Conservation (phyloP, 495 filamentous ascomycete genomes). For the Hypoxylon crocopeplum region DNA sequence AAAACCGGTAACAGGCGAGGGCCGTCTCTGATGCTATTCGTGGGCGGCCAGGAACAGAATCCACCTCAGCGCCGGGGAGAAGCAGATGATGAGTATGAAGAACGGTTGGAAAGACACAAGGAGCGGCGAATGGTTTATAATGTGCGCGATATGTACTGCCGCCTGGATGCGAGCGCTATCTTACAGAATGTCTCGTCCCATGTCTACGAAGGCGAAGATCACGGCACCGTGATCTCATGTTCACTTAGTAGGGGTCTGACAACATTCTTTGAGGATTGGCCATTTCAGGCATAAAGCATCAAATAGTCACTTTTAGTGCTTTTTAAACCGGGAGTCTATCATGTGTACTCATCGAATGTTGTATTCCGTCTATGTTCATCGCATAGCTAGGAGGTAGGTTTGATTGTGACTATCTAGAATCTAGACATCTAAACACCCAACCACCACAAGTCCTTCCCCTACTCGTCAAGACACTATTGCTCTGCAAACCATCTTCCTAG, state of each 20-base stretch:
- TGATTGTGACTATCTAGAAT: no score
- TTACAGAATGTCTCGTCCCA: neutral
- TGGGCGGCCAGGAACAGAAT: neutral
- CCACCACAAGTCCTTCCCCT: no score
- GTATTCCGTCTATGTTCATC: no score
- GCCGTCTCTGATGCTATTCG: neutral
- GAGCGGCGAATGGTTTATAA: neutral
- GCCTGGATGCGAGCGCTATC: neutral
- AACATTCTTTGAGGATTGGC: constrained; percentile 3
- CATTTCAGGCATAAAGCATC: neutral
- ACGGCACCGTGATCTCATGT: constrained; percentile 1
- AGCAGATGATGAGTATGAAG: neutral
- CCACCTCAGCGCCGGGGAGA: neutral
- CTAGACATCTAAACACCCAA: no score
- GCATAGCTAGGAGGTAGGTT: no score
- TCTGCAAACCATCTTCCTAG: no score
- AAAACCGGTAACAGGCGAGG: neutral
- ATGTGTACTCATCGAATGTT: no score
- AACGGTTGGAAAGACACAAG: neutral
- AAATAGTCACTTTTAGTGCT: no score
- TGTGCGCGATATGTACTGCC: neutral
- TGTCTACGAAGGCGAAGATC: constrained; percentile 4
- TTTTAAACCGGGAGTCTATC: no score
- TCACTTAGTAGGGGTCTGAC: constrained; percentile 1
- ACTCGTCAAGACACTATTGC: neutral